Evolutionary conservation across 371 early-diverging fungal genomes (phyloP).

Genomic region (Mucor mucedo): DNA sequence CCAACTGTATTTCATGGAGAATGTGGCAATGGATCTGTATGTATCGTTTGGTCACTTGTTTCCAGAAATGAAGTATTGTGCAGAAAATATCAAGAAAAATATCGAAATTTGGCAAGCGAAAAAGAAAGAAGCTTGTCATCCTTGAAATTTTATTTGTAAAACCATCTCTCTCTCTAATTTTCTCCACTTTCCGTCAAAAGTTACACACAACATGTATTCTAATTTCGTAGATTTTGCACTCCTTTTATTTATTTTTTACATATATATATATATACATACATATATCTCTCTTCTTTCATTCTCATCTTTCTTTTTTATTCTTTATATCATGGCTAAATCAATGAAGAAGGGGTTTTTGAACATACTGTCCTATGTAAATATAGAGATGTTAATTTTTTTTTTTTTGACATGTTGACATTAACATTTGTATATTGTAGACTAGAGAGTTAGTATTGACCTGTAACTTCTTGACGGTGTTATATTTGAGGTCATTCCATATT

Average conservation of each 20-base stretch:
- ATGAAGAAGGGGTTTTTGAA: constrained; percentile 7
- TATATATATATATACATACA: neutral
- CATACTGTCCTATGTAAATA: constrained; percentile 18
- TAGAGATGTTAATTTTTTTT: neutral
- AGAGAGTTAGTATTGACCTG: constrained; percentile 18
- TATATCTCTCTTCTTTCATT: neutral
- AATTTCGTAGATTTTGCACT: neutral
- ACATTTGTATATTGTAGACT: constrained; percentile 9
- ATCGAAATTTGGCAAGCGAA: constrained; percentile 33
- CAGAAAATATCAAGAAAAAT: constrained; percentile 38
- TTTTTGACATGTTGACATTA: neutral
- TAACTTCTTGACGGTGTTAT: constrained; percentile 26
- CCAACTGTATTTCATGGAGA: constrained; percentile 71
- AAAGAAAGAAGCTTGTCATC: constrained; percentile 1
- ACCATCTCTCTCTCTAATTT: neutral
- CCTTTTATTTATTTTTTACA: neutral
- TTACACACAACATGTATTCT: neutral
- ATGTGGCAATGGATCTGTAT: constrained; percentile 68
- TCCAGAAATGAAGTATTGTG: constrained; percentile 36
- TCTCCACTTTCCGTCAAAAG: constrained; percentile 2
- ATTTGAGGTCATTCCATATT: constrained; percentile 39
- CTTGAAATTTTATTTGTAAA: no score
- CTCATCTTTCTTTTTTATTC: constrained; percentile 1
- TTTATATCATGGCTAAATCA: constrained; percentile 3
- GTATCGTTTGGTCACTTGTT: neutral